Base-by-base conservation (phyloP, 352 stramenopile species). In the Phytopythium vexans region DNA sequence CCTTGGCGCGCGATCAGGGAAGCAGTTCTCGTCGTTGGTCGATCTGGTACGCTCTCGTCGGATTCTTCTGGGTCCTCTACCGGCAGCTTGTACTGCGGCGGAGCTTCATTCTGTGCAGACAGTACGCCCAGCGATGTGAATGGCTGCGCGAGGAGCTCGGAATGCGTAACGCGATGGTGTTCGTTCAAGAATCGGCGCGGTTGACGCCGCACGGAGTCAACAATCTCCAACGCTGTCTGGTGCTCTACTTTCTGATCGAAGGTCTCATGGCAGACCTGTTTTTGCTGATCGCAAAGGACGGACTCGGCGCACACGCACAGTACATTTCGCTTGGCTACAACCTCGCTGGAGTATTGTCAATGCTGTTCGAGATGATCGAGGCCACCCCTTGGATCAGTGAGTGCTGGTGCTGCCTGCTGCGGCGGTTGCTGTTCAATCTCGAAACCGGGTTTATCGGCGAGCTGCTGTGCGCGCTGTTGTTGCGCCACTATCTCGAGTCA, bases 271-370 rank as follows among this genome's bases (percentile, higher is more conserved):
- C 46, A 14, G 66, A 74, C 31, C 31, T 74, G 4, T 72, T 72
- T 15, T 27, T 74, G 21, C 40, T 74, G 27, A 69, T 72, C 15
- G 62, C 66, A 31, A 55, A 72, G 36, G 62, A 68, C 34, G 62
- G 66, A 5, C n/a, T 62, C 16, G 44, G 54, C 14, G 58, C 58
- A 1, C 51, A 49, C 2, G 39, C 63, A 37, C 66, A 72, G 55
- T 74, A 72, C n/a, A 64, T 69, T 42, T 74, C 66, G 8, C 36
- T 72, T 12, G 52, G 66, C 41, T 74, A 74, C 48, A 74, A 74
- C 21, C 42, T 74, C 6, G 64, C 62, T 0, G 56, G 66, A 31
- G 49, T 74, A 7, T 53, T 74, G 44, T 72, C 66, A 16, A 61
- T 74, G 54, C 49, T 67, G 31, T 74, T 70, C 21, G 66, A 69